These are phyloP conservation scores for Mycena olivaceomarginata DNA, from an alignment of 768 basidiomycete species.

Conservation along the genomic window DNA sequence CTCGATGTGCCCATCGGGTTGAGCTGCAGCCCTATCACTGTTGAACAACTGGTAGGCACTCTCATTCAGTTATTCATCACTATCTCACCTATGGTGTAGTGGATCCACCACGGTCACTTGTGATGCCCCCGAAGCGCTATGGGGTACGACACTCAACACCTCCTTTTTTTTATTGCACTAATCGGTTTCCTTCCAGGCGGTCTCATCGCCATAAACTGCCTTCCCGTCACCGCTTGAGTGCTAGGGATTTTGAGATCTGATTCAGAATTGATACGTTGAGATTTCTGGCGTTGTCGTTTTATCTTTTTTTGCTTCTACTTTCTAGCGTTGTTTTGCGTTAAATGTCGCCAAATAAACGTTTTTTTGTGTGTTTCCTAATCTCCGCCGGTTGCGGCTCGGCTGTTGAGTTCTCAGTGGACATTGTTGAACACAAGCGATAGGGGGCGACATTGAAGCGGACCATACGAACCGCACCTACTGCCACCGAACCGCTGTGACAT, in stretches of 20 bases:
- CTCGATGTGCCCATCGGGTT: conserved; percentile 3
- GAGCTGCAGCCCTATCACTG: conserved; percentile 4
- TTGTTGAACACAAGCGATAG: too few relatives aligned
- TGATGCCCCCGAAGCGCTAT: background rate
- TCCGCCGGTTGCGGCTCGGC: too few relatives aligned
- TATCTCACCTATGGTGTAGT: background rate
- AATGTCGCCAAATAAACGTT: background rate
- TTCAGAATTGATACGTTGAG: background rate
- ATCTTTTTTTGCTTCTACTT: background rate
- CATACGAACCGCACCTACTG: too few relatives aligned
- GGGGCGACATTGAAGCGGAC: too few relatives aligned
- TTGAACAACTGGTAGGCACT: background rate
- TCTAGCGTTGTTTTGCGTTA: background rate
- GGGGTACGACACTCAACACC: background rate
- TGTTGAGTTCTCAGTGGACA: too few relatives aligned
- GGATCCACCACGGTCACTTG: background rate
- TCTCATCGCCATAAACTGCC: background rate
- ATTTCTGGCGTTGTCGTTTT: background rate
- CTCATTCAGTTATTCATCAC: background rate
- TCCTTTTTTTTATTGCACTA: background rate
- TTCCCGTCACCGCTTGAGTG: background rate
- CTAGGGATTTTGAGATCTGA: background rate
- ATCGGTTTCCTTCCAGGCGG: background rate
- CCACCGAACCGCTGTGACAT: too few relatives aligned
- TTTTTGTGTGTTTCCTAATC: background rate